phyloP scores from a whole-genome alignment of 108 stramenopile species.

The Nitzschia sp. region DNA sequence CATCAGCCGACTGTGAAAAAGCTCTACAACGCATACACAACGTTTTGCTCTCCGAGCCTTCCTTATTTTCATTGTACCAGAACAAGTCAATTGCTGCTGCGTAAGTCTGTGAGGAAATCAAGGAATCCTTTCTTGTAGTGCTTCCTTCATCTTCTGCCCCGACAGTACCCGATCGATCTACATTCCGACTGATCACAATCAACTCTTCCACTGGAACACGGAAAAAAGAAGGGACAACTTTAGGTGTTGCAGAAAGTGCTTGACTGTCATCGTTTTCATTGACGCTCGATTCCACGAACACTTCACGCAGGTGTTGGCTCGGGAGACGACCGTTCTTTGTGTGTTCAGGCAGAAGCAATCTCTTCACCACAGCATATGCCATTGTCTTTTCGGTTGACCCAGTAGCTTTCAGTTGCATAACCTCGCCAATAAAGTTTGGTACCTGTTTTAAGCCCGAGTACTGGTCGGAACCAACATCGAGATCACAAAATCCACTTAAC shows the following conservation, averaged over 20 bases:
- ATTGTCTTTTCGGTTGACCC: slow-evolving; percentile 25
- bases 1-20: no score
- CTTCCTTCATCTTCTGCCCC: no score
- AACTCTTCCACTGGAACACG: slow-evolving; percentile 1
- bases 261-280: no score
- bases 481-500: slow-evolving; percentile 25
- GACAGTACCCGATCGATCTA: no score
- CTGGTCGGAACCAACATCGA: not conserved
- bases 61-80: no score
- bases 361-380: slow-evolving; percentile 56
- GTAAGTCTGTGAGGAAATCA: no score
- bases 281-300: slow-evolving; percentile 34
- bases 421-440: slow-evolving; percentile 55
- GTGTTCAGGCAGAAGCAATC: slow-evolving; percentile 64
- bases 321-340: slow-evolving; percentile 43
- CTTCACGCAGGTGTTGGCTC: slow-evolving; percentile 40
- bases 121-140: no score
- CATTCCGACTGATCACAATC: slow-evolving; percentile 3
- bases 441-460: not conserved
- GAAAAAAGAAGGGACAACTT: not conserved
- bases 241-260: no score
- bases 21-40: no score
- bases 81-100: no score
- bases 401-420: slow-evolving; percentile 32
- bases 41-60: no score